Evolutionary conservation across 176 grass and related monocot species (phyloP), one percentile per base, ranked within the genome.

Genomic region (Thalia dealbata): DNA sequence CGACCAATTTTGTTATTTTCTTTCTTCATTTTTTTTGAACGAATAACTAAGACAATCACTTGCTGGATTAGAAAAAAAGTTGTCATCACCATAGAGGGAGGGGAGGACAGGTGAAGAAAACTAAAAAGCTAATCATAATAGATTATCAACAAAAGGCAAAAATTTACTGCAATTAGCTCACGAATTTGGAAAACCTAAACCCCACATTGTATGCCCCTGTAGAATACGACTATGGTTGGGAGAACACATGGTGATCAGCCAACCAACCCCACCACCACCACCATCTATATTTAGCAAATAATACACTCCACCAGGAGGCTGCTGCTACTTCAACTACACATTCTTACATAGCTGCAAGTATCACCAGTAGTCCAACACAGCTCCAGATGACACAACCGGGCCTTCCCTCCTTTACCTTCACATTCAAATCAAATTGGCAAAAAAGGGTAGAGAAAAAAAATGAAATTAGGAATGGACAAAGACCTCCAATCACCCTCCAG

Each of bases 311-410:
- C 32, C 32, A 38, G 32, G 64, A 81, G 82, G 84, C 84, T 80
- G 85, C 82, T 30, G 59, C 83, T 80, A 81, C 80, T 76, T 81
- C 69, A 75, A 75, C 84, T 80, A 78, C 22, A 71, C 69, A 71
- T 32, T 65, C 35, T 15, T 14, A 76, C 42, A 44, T 35, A 16
- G 52, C 45, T 25, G 76, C 74, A 74, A 77, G 82, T 79, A 80
- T 74, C 86, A 78, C 79, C 42, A 83, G 64, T 78, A 84, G 78
- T 78, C 73, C 51, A 65, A 84, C 32, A 81, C 84, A 88, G 73
- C 85, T 82, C 81, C 21, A 6, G 12, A 22, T 22, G 16, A 64
- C 23, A 51, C 32, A 29, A 82, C 70, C 73, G 24, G 11, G 45
- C 77, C 41, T 44, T n/a, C 32, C 32, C 32, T 38, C 32, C 75